A percentile compares a stretch with the other conserved stretches of the same genome.
Conservation (phyloP, 495 filamentous ascomycete species). For the Friedmanniomyces simplex region DNA sequence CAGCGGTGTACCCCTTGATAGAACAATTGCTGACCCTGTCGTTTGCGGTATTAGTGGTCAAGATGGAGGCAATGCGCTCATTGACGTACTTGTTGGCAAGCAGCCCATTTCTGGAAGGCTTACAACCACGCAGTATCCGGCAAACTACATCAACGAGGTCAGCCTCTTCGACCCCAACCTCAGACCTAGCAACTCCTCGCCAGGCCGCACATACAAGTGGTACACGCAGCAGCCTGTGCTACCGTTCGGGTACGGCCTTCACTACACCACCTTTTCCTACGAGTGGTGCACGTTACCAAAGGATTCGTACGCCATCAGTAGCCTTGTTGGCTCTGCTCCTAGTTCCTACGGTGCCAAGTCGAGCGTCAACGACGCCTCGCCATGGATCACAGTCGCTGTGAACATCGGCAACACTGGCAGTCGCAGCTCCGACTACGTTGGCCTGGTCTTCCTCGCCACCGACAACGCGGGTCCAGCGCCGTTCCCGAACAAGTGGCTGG, state of each 20-base stretch:
- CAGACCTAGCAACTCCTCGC: slow-evolving; percentile 35
- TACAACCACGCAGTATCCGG: slow-evolving; percentile 48
- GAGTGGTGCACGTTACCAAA: slow-evolving; percentile 40
- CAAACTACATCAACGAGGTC: slow-evolving; percentile 42
- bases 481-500: slow-evolving; percentile 54
- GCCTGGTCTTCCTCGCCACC: slow-evolving; percentile 42
- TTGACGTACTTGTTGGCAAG: slow-evolving; percentile 46
- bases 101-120: slow-evolving; percentile 46
- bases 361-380: slow-evolving; percentile 10
- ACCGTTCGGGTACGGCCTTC: slow-evolving; percentile 47
- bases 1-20: slow-evolving; percentile 35
- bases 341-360: not conserved
- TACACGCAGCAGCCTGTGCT: slow-evolving; percentile 46
- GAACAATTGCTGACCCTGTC: not conserved
- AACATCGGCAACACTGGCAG: slow-evolving; percentile 44
- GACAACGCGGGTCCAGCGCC: slow-evolving; percentile 47
- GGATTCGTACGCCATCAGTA: slow-evolving; percentile 6
- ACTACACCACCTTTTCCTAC: slow-evolving; percentile 44
- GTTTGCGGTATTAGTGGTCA: slow-evolving; percentile 49
- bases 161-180: slow-evolving; percentile 47
- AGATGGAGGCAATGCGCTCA: slow-evolving; percentile 45
- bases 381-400: slow-evolving; percentile 12
- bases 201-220: slow-evolving; percentile 51
- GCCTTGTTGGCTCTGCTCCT: slow-evolving; percentile 1
- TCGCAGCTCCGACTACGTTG: slow-evolving; percentile 48